phyloP scores from a whole-genome alignment of 2,329 filamentous ascomycete genomes.

The Colletotrichum eleusines region DNA sequence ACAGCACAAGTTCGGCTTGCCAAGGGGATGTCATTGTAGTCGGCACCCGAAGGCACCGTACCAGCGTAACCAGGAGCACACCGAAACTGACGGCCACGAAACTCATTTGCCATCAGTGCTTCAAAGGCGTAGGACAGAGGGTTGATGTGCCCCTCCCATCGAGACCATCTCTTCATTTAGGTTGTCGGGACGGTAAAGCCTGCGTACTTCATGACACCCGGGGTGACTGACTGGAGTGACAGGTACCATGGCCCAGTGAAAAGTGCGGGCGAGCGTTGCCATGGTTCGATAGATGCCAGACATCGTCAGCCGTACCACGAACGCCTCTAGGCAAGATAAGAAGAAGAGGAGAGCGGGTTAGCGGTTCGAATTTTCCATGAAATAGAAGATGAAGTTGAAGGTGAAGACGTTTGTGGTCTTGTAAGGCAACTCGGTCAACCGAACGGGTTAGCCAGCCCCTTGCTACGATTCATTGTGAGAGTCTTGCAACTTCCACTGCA shows the following conservation, averaged over 20 bases:
- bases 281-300: slow-evolving; percentile 49
- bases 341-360: slow-evolving; percentile 71
- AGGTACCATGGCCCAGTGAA: slow-evolving; percentile 58
- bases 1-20: slow-evolving; percentile 60
- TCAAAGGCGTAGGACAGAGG: slow-evolving; percentile 86
- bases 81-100: slow-evolving; percentile 71
- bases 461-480: no score
- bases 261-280: slow-evolving; percentile 47
- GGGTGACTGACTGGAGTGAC: slow-evolving; percentile 71
- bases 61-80: slow-evolving; percentile 52
- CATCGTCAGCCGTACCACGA: slow-evolving; percentile 50
- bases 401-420: slow-evolving; percentile 68
- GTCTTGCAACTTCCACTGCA: no score
- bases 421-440: slow-evolving; percentile 71
- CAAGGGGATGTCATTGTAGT: slow-evolving; percentile 53
- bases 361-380: slow-evolving; percentile 73
- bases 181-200: slow-evolving; percentile 74
- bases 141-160: slow-evolving; percentile 86
- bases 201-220: slow-evolving; percentile 76
- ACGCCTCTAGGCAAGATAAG: slow-evolving; percentile 62
- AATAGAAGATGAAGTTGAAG: slow-evolving; percentile 74
- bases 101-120: slow-evolving; percentile 86
- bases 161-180: slow-evolving; percentile 84
- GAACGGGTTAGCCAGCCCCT: no score
- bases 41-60: slow-evolving; percentile 57